Conservation (phyloP, 768 basidiomycete species). For the Lactarius psammicola region DNA sequence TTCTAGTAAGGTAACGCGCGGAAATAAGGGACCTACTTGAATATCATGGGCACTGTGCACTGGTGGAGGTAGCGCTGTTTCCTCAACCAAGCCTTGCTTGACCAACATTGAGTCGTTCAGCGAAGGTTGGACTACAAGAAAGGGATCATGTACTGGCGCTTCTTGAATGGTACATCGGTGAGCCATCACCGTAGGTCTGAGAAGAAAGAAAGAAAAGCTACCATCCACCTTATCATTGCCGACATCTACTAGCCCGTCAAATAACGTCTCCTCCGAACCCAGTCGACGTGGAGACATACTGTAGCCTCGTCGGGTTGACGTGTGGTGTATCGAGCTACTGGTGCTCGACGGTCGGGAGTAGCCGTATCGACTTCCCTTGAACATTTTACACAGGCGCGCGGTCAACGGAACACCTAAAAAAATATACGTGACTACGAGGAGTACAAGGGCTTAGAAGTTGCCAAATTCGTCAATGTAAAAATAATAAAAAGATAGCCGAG, state of each 20-base stretch:
- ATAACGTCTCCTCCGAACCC: conserved; percentile 14
- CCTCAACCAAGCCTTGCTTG: conserved; percentile 23
- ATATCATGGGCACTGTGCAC: conserved; percentile 23
- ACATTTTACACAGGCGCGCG: conserved; percentile 22
- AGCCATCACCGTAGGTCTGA: background rate
- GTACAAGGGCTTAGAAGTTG: conserved; percentile 25
- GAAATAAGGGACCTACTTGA: conserved; percentile 9
- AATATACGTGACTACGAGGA: conserved; percentile 28
- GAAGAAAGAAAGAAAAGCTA: background rate
- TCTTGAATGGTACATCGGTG: background rate
- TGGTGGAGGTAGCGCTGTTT: conserved; percentile 18
- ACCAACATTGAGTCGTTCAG: conserved; percentile 27
- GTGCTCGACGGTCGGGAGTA: background rate
- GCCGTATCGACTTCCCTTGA: conserved; percentile 9
- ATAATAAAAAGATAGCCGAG: conserved; percentile 5
- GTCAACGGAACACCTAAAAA: conserved; percentile 32
- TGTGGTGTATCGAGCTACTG: background rate
- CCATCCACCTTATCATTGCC: conserved; percentile 11
- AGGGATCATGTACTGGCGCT: conserved; percentile 18
- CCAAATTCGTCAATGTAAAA: background rate
- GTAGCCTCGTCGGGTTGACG: background rate
- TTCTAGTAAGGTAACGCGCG: background rate
- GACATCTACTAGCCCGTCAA: background rate
- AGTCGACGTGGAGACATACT: conserved; percentile 8
- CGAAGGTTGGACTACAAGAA: conserved; percentile 26